These are phyloP conservation scores for Alternaria triticimaculans DNA, from an alignment of 2,329 filamentous ascomycete genomes.

Conservation along the genomic window DNA sequence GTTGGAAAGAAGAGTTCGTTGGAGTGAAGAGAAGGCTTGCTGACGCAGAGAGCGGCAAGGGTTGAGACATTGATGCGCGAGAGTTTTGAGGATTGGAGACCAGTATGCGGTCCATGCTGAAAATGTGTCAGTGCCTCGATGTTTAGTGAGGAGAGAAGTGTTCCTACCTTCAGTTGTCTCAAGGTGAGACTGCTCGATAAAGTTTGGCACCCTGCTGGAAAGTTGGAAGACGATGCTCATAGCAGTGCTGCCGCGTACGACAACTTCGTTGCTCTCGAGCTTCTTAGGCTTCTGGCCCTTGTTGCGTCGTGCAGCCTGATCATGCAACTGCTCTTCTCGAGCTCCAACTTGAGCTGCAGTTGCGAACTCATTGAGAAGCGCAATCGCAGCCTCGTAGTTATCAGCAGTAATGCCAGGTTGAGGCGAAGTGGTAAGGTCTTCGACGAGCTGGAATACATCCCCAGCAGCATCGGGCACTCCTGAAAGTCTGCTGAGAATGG, in stretches of 20 bases:
- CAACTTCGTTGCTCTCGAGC: slow-evolving; percentile 71
- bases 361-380: slow-evolving; percentile 87
- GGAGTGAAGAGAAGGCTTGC: slow-evolving; percentile 83
- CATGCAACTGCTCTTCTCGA: slow-evolving; percentile 71
- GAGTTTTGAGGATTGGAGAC: slow-evolving; percentile 89
- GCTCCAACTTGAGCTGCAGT: slow-evolving; percentile 78
- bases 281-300: slow-evolving; percentile 61
- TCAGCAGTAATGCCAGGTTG: slow-evolving; percentile 88
- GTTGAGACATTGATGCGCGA: slow-evolving; percentile 91
- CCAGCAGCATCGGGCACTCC: slow-evolving; percentile 72
- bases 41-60: slow-evolving; percentile 92
- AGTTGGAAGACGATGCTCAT: slow-evolving; percentile 82
- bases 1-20: slow-evolving; percentile 83
- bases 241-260: slow-evolving; percentile 79
- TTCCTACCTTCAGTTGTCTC: slow-evolving; percentile 78
- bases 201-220: slow-evolving; percentile 78
- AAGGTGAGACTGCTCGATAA: slow-evolving; percentile 92
- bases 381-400: slow-evolving; percentile 90
- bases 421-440: slow-evolving; percentile 72
- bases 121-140: not conserved
- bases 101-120: slow-evolving; percentile 96
- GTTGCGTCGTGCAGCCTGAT: slow-evolving; percentile 58
- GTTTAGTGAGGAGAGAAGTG: not conserved
- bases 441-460: slow-evolving; percentile 85
- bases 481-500: slow-evolving; percentile 79